Base-by-base conservation (phyloP, 2,329 filamentous ascomycete genomes). In the Acrocalymma vagum region DNA sequence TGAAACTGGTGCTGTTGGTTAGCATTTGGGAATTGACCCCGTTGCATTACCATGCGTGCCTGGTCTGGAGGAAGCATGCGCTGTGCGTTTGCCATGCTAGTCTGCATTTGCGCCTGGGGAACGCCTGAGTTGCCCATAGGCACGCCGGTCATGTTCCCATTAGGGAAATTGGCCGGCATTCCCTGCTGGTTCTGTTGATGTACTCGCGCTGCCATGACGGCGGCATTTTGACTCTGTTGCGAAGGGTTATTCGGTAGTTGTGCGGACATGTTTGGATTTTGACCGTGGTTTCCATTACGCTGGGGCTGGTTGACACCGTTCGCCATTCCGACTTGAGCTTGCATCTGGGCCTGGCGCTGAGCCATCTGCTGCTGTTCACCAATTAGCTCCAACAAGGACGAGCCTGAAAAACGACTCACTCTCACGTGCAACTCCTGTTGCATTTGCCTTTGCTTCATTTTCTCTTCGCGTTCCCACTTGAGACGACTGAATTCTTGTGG, bases 401-500 rank as follows among this genome's bases (percentile, higher is more conserved):
- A 22, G 3, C 25, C 13, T 7, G 10, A 13, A 20, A n/a, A 17
- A 16, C 6, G 10, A 51, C 63, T 57, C 71, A 80, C 78, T 61
- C 77, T 71, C 55, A 62, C 55, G 29, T 55, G 78, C 44, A 62
- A 70, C 42, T 86, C 81, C 56, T 83, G 81, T 45, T 80, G 75
- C 61, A 81, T 75, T 58, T 80, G 75, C 66, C 83, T 80, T 42
- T 77, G 73, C 34, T 60, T 61, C 38, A 80, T 61, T 60, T 84
- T 82, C 62, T 92, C 79, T 57, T 97, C 93, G 29, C 90, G 84
- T 63, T 97, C 93, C 72, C 87, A 86, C 56, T 94, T 91, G 63
- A 96, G 79, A 36, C 89, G 80, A 63, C 92, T 96, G 66, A 96
- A 96, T 54, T 97, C 90, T 58, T 89, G 83, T 1, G 94, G 94